Base-by-base conservation (phyloP, 257 asterid genomes). In the Leonotis leonurus region DNA sequence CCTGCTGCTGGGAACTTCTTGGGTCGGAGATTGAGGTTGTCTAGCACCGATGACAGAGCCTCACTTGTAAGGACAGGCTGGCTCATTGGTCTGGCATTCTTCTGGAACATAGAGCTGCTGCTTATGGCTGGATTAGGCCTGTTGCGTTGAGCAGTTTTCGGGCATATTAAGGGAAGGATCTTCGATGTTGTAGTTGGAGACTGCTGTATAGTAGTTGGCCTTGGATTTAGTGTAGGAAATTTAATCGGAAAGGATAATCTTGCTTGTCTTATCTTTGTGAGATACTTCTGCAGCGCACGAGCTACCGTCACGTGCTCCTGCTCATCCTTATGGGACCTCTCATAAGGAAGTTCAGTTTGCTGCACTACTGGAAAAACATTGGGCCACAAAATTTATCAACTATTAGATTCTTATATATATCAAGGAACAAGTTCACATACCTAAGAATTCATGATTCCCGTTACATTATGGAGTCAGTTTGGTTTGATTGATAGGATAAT, bases 281-380 rank as follows among this genome's bases (percentile, higher is more conserved):
- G 78, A 70, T 82, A 93, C 80, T 70, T 85, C 68, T 89, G 94
- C 62, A 93, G 77, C 14, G 97, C 97, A 39, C 96, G 89, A 56
- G 96, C 97, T 40, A 87, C 96, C 1, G 86, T 85, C 64, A 85
- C 89, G 39, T 93, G 99, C 82, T 93, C 99, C 68, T 83, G 96
- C 79, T 89, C 97, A 43, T 93, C 99, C 59, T 65, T 87, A 45
- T 73, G 83, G 61, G 50, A 55, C 76, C 71, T 80, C 27, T 85
- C 94, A 11, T 71, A 72, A 20, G 94, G 76, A 56, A 73, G 73
- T 70, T 82, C 97, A 25, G 82, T 73, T 73, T 83, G 94, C 75
- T 79, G 96, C 70, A 81, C 89, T 75, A 89, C 97, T 85, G 86
- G 41, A 63, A 30, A 70, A 69, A 67, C 18, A 54, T 29, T 63